These are phyloP conservation scores for Jasminum sambac DNA, from an alignment of 257 asterid species.

Conservation along the genomic window DNA sequence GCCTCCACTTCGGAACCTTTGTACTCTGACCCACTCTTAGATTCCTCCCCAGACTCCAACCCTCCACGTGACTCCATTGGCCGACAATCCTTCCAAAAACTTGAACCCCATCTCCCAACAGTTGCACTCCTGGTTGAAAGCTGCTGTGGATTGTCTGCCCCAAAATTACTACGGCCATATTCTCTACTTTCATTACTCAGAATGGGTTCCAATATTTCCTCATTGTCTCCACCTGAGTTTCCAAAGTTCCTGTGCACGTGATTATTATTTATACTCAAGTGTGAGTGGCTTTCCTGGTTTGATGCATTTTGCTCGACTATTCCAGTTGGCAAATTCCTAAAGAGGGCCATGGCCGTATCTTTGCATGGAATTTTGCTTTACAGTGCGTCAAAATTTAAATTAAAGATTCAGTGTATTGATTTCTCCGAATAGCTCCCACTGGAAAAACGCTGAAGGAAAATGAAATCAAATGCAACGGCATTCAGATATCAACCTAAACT, in stretches of 20 bases:
- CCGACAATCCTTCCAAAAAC: constrained; percentile 78
- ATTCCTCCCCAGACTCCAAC: constrained; percentile 81
- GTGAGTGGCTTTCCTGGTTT: constrained; percentile 51
- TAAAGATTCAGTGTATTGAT: background rate
- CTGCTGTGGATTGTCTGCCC: constrained; percentile 36
- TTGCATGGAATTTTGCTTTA: constrained; percentile 43
- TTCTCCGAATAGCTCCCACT: constrained; percentile 42
- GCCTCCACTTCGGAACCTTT: constrained; percentile 80
- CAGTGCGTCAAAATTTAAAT: constrained; percentile 17
- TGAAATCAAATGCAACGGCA: constrained; percentile 12
- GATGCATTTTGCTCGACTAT: constrained; percentile 41
- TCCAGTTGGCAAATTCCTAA: constrained; percentile 55
- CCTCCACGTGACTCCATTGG: constrained; percentile 47
- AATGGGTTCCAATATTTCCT: constrained; percentile 51
- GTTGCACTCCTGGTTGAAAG: constrained; percentile 43
- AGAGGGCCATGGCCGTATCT: constrained; percentile 55
- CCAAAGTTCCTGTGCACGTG: constrained; percentile 37
- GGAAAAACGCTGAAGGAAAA: constrained; percentile 39
- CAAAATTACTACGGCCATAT: constrained; percentile 32
- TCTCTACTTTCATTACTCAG: constrained; percentile 49
- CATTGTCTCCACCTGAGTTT: constrained; percentile 23
- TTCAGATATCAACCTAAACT: constrained; percentile 21
- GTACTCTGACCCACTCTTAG: constrained; percentile 87
- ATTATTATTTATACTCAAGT: constrained; percentile 38
- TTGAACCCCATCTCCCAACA: constrained; percentile 83